phyloP scores from a whole-genome alignment of 176 grass and related monocot species.

The Aechmea fasciata region DNA sequence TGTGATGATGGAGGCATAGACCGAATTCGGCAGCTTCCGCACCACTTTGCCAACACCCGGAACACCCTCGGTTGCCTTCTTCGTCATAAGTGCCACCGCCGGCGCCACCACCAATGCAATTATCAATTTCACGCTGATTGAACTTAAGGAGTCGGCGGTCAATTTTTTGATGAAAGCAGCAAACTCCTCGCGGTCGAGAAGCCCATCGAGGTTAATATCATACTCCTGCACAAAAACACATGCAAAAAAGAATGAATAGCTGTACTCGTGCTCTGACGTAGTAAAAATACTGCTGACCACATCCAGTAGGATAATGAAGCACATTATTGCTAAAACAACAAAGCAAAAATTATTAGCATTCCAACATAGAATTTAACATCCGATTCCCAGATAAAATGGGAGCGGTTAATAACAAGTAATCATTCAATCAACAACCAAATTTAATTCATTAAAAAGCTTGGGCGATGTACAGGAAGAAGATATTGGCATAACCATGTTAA shows the following conservation, averaged over 20 bases:
- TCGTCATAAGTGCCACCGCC: slow-evolving; percentile 60
- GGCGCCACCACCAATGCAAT: slow-evolving; percentile 64
- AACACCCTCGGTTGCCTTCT: slow-evolving; percentile 78
- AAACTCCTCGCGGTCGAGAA: slow-evolving; percentile 85
- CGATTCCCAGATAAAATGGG: no score
- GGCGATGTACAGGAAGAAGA: no score
- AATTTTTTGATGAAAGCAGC: slow-evolving; percentile 81
- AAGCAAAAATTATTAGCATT: no score
- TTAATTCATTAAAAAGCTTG: no score
- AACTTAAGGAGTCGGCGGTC: slow-evolving; percentile 55
- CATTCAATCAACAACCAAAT: no score
- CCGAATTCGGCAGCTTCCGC: slow-evolving; percentile 56
- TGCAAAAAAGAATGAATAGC: not conserved
- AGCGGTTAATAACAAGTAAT: no score
- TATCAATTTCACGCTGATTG: slow-evolving; percentile 60
- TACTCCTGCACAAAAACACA: slow-evolving; percentile 37
- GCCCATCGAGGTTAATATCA: slow-evolving; percentile 64
- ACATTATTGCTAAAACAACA: no score
- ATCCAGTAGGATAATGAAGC: no score
- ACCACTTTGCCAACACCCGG: slow-evolving; percentile 70
- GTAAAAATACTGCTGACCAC: no score
- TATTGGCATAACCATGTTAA: no score
- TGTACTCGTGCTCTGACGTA: not conserved
- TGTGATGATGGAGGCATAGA: slow-evolving; percentile 69
- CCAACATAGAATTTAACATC: no score